Conservation (phyloP, 2,329 filamentous ascomycete species). For the Helotiales sp. region DNA sequence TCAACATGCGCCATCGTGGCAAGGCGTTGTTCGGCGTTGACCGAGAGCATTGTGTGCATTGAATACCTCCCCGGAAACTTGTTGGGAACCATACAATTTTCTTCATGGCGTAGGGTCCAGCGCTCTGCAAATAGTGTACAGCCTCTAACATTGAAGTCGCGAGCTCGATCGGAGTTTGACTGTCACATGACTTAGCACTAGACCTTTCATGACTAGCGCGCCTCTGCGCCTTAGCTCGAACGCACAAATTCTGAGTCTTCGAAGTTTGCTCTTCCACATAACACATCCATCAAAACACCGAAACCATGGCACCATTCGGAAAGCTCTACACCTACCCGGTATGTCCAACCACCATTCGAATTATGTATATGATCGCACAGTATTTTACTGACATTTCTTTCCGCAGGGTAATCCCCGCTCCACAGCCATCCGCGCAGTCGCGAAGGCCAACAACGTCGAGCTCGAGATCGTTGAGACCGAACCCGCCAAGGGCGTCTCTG, state of each 20-base stretch:
- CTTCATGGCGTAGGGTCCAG: slow-evolving; percentile 32
- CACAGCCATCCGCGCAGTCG: slow-evolving; percentile 85
- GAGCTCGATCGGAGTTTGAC: not conserved
- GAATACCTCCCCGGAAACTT: slow-evolving; percentile 29
- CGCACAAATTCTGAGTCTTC: slow-evolving; percentile 6
- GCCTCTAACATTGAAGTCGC: not conserved
- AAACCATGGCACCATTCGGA: slow-evolving; percentile 85
- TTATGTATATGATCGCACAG: not conserved
- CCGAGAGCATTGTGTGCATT: slow-evolving; percentile 21
- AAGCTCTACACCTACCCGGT: slow-evolving; percentile 92
- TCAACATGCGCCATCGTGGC: slow-evolving; percentile 17
- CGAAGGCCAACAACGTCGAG: slow-evolving; percentile 96
- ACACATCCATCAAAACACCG: slow-evolving; percentile 23
- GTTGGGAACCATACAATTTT: slow-evolving; percentile 33
- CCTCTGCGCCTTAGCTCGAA: not conserved
- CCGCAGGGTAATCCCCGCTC: slow-evolving; percentile 83
- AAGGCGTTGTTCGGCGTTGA: slow-evolving; percentile 9
- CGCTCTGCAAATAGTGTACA: not conserved
- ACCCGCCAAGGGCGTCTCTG: slow-evolving; percentile 61
- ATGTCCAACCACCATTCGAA: slow-evolving; percentile 33
- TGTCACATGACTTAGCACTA: not conserved
- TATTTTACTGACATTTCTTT: slow-evolving; percentile 20
- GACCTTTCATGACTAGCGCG: not conserved
- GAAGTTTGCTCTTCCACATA: slow-evolving; percentile 7
- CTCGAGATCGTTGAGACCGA: slow-evolving; percentile 78